Conservation (phyloP, 345 rosid genomes). For the Jatropha curcas region DNA sequence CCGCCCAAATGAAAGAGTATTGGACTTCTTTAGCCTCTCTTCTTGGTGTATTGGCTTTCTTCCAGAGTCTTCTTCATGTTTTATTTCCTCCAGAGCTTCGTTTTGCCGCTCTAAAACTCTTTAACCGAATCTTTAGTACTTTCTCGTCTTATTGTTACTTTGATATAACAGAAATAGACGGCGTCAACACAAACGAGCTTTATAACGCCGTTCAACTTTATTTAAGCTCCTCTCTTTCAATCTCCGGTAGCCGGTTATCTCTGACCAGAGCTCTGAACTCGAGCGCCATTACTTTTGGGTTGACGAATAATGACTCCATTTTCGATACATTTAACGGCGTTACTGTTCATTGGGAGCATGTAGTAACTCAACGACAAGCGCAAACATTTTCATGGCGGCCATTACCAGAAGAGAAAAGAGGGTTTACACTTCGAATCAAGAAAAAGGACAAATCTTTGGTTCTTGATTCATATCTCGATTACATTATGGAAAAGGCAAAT, state of each 20-base stretch:
- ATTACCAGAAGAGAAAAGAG: constrained; percentile 92
- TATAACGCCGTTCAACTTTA: constrained; percentile 99
- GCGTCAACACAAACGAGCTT: constrained; percentile 97
- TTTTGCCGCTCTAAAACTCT: constrained; percentile 56
- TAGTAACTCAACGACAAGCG: constrained; percentile 75
- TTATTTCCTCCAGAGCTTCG: constrained; percentile 91
- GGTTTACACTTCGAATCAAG: constrained; percentile 76
- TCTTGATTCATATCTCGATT: constrained; percentile 64
- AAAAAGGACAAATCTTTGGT: constrained; percentile 61
- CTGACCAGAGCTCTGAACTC: constrained; percentile 90
- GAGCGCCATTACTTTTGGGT: constrained; percentile 80
- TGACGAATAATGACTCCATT: constrained; percentile 79
- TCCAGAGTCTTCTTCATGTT: constrained; percentile 65
- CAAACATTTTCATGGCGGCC: constrained; percentile 88
- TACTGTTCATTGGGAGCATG: constrained; percentile 84
- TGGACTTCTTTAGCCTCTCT: constrained; percentile 86
- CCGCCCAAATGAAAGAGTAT: constrained; percentile 55
- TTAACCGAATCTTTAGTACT: constrained; percentile 49
- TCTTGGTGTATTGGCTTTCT: constrained; percentile 82
- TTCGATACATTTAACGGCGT: constrained; percentile 59
- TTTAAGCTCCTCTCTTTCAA: constrained; percentile 68
- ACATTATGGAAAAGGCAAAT: constrained; percentile 74
- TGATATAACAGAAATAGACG: constrained; percentile 93
- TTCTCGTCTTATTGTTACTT: constrained; percentile 76
- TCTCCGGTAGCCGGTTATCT: constrained; percentile 74